These are phyloP conservation scores for Claviceps pazoutovae DNA, from an alignment of 2,329 filamentous ascomycete genomes.

Conservation along the genomic window DNA sequence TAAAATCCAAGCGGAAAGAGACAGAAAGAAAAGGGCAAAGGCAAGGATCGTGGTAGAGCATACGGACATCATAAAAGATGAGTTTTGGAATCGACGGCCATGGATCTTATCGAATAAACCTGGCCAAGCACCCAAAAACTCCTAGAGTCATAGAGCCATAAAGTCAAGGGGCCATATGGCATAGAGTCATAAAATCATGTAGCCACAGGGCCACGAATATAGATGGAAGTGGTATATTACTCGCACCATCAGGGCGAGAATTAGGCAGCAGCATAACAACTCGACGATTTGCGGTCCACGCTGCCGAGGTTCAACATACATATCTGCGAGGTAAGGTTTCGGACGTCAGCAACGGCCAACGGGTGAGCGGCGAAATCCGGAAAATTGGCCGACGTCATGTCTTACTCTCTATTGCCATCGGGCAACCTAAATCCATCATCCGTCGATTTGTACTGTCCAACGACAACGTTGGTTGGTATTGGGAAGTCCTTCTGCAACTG, in stretches of 20 bases:
- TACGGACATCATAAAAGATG: constrained; percentile 86
- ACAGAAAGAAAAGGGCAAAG: constrained; percentile 68
- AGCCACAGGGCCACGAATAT: no score
- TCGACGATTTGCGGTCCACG: no score
- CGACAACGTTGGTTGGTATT: no score
- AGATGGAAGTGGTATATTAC: no score
- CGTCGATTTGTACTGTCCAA: no score
- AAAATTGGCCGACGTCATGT: not conserved
- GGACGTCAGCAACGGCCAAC: not conserved
- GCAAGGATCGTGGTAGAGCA: constrained; percentile 72
- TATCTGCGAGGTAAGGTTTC: not conserved
- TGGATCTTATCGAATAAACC: constrained; percentile 71
- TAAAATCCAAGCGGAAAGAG: constrained; percentile 70
- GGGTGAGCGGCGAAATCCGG: not conserved
- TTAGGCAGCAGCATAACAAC: no score
- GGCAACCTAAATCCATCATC: not conserved
- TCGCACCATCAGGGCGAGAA: no score
- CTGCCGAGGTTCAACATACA: not conserved
- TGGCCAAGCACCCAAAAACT: constrained; percentile 53
- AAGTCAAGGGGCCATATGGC: no score
- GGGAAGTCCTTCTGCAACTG: no score
- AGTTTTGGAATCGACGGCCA: constrained; percentile 79
- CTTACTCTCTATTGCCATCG: not conserved
- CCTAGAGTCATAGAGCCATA: constrained; percentile 15
- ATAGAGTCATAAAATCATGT: no score